Conservation (phyloP, 2,329 filamentous ascomycete species). For the Ophiostoma perfectum region DNA sequence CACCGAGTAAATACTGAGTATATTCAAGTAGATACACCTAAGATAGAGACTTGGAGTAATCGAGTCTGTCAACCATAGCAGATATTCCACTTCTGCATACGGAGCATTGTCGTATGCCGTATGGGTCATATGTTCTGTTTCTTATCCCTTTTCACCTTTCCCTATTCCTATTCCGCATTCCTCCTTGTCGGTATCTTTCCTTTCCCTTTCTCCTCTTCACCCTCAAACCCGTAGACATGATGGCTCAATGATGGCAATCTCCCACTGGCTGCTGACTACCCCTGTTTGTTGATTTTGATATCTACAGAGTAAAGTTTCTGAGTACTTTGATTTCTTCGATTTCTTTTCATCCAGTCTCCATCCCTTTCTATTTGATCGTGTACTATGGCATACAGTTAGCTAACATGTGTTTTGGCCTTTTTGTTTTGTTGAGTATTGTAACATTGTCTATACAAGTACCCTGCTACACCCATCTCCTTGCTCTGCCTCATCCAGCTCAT, state of each 20-base stretch:
- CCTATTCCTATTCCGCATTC: neutral
- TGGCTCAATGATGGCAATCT: neutral
- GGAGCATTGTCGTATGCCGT: conserved; percentile 9
- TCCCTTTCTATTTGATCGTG: neutral
- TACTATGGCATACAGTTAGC: neutral
- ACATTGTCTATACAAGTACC: too few species aligned
- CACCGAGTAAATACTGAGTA: neutral
- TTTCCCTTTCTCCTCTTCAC: too few species aligned
- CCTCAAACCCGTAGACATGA: too few species aligned
- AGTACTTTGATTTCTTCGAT: neutral
- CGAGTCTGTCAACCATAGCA: neutral
- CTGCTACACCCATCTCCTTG: too few species aligned
- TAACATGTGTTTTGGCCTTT: neutral
- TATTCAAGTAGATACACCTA: too few species aligned
- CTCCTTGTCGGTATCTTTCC: too few species aligned
- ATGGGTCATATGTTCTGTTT: neutral
- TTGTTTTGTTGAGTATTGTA: neutral
- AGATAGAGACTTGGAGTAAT: neutral
- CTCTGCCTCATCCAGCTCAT: neutral
- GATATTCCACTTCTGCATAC: neutral
- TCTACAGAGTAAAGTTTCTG: neutral
- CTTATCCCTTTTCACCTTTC: neutral
- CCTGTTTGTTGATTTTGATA: neutral
- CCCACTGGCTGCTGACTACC: neutral
- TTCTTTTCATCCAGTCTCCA: neutral